Evolutionary conservation across 2,329 filamentous ascomycete species (phyloP).

Genomic region (Ceratocystis diversiconidia): DNA sequence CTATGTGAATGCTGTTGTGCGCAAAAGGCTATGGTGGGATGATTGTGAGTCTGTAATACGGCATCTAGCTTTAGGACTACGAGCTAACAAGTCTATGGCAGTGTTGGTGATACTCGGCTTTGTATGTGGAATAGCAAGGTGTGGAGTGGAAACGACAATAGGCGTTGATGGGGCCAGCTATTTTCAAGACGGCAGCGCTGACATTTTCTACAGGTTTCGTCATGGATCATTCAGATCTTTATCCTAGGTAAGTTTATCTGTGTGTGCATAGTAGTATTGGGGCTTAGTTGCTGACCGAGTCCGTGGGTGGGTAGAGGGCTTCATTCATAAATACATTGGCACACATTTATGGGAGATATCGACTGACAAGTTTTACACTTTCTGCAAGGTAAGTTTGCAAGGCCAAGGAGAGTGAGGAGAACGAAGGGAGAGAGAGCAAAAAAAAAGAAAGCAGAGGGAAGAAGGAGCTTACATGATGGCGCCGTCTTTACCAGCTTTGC

Average conservation of each 20-base stretch:
- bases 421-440: no score
- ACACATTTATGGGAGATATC: not conserved
- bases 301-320: not conserved
- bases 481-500: no score
- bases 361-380: not conserved
- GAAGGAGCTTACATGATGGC: not conserved
- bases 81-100: not conserved
- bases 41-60: not conserved
- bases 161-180: not conserved
- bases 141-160: not conserved
- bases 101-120: conserved; percentile 1
- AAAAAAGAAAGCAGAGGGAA: not conserved
- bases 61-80: not conserved
- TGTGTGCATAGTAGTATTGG: not conserved
- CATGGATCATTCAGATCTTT: not conserved
- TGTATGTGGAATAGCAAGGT: not conserved
- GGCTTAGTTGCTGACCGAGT: not conserved
- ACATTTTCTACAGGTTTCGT: not conserved
- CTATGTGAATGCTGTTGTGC: not conserved
- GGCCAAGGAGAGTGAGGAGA: no score
- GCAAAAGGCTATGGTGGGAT: not conserved
- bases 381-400: not conserved
- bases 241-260: not conserved
- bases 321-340: not conserved
- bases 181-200: not conserved